Base-by-base conservation (phyloP, 2,329 filamentous ascomycete genomes). In the Talaromyces sp. region DNA sequence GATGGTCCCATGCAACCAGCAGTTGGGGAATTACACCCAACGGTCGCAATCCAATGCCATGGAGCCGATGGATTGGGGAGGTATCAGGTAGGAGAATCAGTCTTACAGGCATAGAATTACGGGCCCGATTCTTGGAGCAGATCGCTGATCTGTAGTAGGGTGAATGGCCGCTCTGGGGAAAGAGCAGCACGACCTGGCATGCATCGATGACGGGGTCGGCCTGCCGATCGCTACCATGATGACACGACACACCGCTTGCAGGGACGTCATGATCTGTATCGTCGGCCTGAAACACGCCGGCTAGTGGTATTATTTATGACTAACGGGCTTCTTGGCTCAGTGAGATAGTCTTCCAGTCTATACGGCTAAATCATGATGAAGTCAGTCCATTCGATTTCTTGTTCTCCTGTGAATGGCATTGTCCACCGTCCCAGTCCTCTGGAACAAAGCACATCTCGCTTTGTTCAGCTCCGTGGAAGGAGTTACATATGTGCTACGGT, bases 221-320 rank as follows among this genome's bases (percentile, higher is more conserved):
- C 17, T 50, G 56, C 33, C 47, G 52, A 54, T 57, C 51, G 42
- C 32, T 39, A 40, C 40, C 19, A 55, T 53, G 51, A 60, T 60
- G 52, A 53, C 57, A 57, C 60, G 54, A 52, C 54, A 57, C 60
- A 63, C 58, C 60, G 60, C 60, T 63, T 58, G 59, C 57, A 56
- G 50, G 52, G 32, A 58, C 57, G 57, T 62, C 57, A 62, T 60
- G 47, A 60, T 60, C 42, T 32, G 52, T 56, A 56, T 47, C 49
- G 29, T 11, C 20, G 22, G 20, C n/a, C 17, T 39, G 45, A 47
- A 39, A 39, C 35, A 47, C 22, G 9, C 3, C 17, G 10, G 30
- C 35, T 47, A 46, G 43, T 30, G n/a, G 43, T 46, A 22, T 46
- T 46, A 27, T 46, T 35, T 46, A 36, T 46, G 43, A 46, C 43